Evolutionary conservation across 352 stramenopile species (phyloP), one percentile per base, ranked within the genome.

Genomic region (Phytopythium boreale): DNA sequence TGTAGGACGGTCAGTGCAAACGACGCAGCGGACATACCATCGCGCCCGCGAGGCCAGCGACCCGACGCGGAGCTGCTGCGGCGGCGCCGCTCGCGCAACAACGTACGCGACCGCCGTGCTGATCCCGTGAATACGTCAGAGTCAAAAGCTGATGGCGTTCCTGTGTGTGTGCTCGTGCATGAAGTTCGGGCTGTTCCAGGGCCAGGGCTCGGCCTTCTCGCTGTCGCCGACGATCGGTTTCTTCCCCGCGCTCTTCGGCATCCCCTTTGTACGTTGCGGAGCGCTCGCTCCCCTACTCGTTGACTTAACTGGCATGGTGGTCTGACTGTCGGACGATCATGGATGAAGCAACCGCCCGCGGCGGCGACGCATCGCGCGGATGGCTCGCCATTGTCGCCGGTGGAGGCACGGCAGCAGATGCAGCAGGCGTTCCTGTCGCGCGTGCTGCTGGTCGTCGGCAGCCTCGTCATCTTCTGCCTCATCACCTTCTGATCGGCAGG

Each of bases 171-270:
- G 3, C 31, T 36, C 7, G 34, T 39, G 34, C 7, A 39, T 39
- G 43, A 55, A 76, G 79, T 82, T 76, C 49, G 78, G 64, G 14
- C 71, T 74, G 43, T 82, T 73, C 39, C 75, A 70, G 34, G 67
- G 67, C 31, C 71, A 79, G 57, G 69, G 64, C 19, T 70, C 67
- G 24, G 56, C 61, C 2, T 84, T 87, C 41, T 67, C 75, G 14
- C 84, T 88, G 69, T 90, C 83, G 11, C 80, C 87, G 19, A 88
- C 81, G 5, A 76, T 94, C 20, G 87, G 87, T 6, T 95, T 94
- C 77, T 95, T 95, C 60, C 86, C 89, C 15, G 87, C 85, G 15
- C 79, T 96, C 49, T 96, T 97, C 66, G 82, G 85, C 12, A 68
- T 88, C 22, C 76, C 74, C 24, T 72, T 80, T 36, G 76, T 82